A percentile compares a stretch with the other conserved stretches of the same genome.
phyloP scores from a whole-genome alignment of 495 filamentous ascomycete genomes.

The Parachaetomium inaequale region DNA sequence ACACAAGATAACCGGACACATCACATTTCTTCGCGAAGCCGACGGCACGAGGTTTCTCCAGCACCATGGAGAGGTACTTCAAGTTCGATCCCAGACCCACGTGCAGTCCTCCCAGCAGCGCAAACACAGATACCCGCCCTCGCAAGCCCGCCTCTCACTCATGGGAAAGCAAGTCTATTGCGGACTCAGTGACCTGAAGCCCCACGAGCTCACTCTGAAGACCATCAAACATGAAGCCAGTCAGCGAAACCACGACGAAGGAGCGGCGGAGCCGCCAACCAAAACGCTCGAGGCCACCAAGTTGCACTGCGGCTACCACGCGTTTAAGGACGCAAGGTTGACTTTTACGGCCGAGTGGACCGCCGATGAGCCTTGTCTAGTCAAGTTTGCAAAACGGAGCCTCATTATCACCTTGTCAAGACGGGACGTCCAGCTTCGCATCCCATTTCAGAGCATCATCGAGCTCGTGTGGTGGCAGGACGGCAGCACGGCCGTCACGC shows the following conservation, averaged over 20 bases:
- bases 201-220: conserved; percentile 38
- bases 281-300: conserved; percentile 28
- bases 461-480: conserved; percentile 35
- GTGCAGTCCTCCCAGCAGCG: background rate
- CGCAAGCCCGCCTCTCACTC: conserved; percentile 36
- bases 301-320: conserved; percentile 51
- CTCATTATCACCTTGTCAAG: conserved; percentile 33
- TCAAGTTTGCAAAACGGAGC: conserved; percentile 44
- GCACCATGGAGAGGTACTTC: conserved; percentile 18
- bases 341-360: conserved; percentile 46
- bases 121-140: conserved; percentile 1
- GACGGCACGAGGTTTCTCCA: conserved; percentile 42
- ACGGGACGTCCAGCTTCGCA: conserved; percentile 30
- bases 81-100: background rate
- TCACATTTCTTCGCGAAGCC: conserved; percentile 37
- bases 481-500: conserved; percentile 31
- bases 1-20: conserved; percentile 24
- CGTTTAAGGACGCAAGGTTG: conserved; percentile 38
- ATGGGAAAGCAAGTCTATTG: conserved; percentile 40
- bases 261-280: conserved; percentile 9
- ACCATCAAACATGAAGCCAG: conserved; percentile 36
- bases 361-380: conserved; percentile 30
- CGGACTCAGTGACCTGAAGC: conserved; percentile 38
- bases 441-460: conserved; percentile 38
- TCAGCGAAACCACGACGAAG: conserved; percentile 11